A percentile compares a stretch with the other conserved stretches of the same genome.
phyloP scores from a whole-genome alignment of 768 basidiomycete species.

The Mycena belliarum region DNA sequence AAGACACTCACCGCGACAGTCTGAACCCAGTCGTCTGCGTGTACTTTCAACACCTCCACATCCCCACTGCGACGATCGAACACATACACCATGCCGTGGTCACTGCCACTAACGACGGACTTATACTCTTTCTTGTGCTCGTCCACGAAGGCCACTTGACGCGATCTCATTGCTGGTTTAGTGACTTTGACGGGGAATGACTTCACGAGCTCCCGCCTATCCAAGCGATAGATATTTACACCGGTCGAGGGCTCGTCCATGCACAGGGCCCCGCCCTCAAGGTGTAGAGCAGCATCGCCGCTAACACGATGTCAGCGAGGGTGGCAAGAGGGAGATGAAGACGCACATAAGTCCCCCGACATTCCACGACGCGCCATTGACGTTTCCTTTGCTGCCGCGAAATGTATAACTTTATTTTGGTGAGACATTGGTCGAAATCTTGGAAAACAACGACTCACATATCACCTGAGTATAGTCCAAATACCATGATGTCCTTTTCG shows the following conservation, averaged over 20 bases:
- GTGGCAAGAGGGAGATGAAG: background rate
- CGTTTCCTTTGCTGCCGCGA: slow-evolving; percentile 14
- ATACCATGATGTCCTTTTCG: slow-evolving; percentile 18
- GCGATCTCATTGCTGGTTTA: slow-evolving; percentile 9
- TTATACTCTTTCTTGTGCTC: no score
- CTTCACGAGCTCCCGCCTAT: slow-evolving; percentile 7
- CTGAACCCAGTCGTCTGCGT: slow-evolving; percentile 16
- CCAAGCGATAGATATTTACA: slow-evolving; percentile 9
- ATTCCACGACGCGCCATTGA: slow-evolving; percentile 4
- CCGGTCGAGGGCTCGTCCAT: slow-evolving; percentile 16
- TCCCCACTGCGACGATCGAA: slow-evolving; percentile 17
- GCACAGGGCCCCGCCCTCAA: slow-evolving; percentile 9
- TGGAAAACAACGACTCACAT: slow-evolving; percentile 18
- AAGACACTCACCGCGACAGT: slow-evolving; percentile 10
- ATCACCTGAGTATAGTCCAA: slow-evolving; percentile 22
- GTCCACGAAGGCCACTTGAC: slow-evolving; percentile 17
- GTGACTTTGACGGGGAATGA: slow-evolving; percentile 14
- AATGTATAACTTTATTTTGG: slow-evolving; percentile 17
- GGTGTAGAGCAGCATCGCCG: slow-evolving; percentile 11
- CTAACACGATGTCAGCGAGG: slow-evolving; percentile 5
- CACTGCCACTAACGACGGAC: slow-evolving; percentile 19
- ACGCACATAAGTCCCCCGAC: slow-evolving; percentile 22
- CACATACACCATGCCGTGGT: slow-evolving; percentile 23
- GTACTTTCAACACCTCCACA: slow-evolving; percentile 13
- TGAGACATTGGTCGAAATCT: slow-evolving; percentile 3